phyloP scores from a whole-genome alignment of 1,284 basidiomycete genomes.

The Trichosporon sp. region DNA sequence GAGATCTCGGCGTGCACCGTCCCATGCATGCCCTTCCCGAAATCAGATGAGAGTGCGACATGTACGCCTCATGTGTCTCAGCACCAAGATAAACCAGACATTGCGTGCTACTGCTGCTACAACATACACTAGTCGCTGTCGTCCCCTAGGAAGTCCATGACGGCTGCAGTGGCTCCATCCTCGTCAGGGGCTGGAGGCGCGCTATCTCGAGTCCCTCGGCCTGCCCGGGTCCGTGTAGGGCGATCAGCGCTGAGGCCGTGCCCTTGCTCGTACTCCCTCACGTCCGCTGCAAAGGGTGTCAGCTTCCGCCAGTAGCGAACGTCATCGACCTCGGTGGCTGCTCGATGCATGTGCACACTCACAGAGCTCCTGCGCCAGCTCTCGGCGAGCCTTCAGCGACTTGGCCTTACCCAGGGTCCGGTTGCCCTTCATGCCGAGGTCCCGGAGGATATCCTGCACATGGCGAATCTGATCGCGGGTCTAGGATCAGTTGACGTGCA shows the following conservation, averaged over 20 bases:
- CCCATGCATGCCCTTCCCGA: background rate
- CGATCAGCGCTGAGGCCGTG: constrained; percentile 41
- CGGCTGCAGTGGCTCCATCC: constrained; percentile 28
- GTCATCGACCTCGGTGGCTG: background rate
- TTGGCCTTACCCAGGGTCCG: constrained; percentile 76
- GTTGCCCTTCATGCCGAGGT: constrained; percentile 78
- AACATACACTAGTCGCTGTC: constrained; percentile 24
- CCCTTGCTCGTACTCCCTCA: constrained; percentile 54
- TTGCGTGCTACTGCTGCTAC: background rate
- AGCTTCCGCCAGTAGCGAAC: background rate
- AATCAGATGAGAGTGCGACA: background rate
- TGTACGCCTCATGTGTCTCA: background rate
- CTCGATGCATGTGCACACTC: constrained; percentile 35
- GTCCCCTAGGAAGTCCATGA: constrained; percentile 31
- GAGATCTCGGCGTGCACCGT: background rate
- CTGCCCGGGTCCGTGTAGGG: constrained; percentile 22
- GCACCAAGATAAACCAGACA: background rate
- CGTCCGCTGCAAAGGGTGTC: constrained; percentile 49
- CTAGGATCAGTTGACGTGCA: constrained; percentile 27
- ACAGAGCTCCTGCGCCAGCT: constrained; percentile 78
- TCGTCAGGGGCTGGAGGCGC: constrained; percentile 1
- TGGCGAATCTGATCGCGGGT: constrained; percentile 68
- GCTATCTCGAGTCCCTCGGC: background rate
- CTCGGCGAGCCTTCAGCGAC: constrained; percentile 68
- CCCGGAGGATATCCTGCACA: constrained; percentile 66